These are phyloP conservation scores for Pseudozyma sp. DNA, from an alignment of 1,284 basidiomycete genomes.

Conservation along the genomic window DNA sequence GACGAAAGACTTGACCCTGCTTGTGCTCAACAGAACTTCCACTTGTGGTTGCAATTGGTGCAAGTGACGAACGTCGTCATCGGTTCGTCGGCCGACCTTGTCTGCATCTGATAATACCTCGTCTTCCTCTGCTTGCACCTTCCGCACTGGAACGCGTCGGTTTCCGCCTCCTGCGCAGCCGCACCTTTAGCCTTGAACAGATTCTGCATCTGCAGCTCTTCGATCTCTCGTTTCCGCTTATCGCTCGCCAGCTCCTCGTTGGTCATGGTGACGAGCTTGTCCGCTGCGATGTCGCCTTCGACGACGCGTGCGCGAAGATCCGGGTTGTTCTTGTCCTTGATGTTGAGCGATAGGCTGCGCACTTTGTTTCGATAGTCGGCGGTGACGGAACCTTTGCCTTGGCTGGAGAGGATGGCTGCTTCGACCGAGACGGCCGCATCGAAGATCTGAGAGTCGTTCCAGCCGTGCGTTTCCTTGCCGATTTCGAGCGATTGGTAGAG, in stretches of 20 bases:
- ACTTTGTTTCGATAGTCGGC: conserved; percentile 81
- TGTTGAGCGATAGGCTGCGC: conserved; percentile 87
- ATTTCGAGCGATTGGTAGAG: conserved; percentile 86
- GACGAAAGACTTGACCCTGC: background rate
- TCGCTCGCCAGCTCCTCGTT: conserved; percentile 95
- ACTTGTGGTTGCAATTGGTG: conserved; percentile 65
- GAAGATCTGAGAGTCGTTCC: conserved; percentile 65
- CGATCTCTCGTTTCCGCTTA: conserved; percentile 83
- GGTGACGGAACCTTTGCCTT: conserved; percentile 55
- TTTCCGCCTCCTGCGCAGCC: conserved; percentile 85
- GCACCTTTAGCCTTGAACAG: conserved; percentile 91
- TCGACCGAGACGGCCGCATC: conserved; percentile 71
- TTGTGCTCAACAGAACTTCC: conserved; percentile 61
- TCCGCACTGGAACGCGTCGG: conserved; percentile 96
- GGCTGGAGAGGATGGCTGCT: conserved; percentile 64
- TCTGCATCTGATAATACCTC: conserved; percentile 68
- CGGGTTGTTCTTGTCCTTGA: conserved; percentile 96
- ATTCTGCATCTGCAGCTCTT: conserved; percentile 76
- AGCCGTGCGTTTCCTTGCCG: conserved; percentile 33
- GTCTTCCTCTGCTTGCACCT: conserved; percentile 75
- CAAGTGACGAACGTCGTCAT: conserved; percentile 68
- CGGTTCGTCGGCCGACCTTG: conserved; percentile 66
- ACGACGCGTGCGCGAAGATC: conserved; percentile 85
- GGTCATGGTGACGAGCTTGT: conserved; percentile 82
- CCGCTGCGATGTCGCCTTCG: conserved; percentile 79